Evolutionary conservation across 306 rosid species (phyloP).

Genomic region (Cotoneaster glaucophyllus): DNA sequence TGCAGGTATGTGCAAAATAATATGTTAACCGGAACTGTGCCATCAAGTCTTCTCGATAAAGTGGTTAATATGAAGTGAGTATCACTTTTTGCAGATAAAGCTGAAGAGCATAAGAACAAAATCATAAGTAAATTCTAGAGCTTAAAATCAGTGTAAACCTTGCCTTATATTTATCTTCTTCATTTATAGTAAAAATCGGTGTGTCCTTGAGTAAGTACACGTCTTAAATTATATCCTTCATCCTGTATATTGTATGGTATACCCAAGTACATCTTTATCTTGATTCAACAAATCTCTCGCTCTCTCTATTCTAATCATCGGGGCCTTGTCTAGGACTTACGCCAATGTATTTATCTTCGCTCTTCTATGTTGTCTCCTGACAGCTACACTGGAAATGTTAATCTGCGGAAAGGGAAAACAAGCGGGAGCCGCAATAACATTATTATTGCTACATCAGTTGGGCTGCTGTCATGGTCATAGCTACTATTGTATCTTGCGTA

Average conservation of each 20-base stretch:
- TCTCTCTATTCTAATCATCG: slow-evolving; percentile 1
- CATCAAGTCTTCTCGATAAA: slow-evolving; percentile 50
- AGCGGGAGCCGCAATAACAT: slow-evolving; percentile 37
- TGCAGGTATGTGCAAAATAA: slow-evolving; percentile 85
- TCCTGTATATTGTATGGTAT: neutral
- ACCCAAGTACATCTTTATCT: neutral
- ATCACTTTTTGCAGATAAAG: slow-evolving; percentile 1
- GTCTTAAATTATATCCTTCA: neutral
- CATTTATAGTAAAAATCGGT: neutral
- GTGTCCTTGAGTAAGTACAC: neutral
- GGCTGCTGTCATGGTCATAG: slow-evolving; percentile 64
- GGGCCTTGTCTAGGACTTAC: neutral
- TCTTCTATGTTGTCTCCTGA: slow-evolving; percentile 17
- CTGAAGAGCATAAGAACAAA: neutral
- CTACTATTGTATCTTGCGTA: slow-evolving; percentile 52
- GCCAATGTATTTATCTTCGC: slow-evolving; percentile 1
- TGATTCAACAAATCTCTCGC: neutral
- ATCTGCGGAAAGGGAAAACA: slow-evolving; percentile 55
- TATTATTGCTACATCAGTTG: slow-evolving; percentile 70
- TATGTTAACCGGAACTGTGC: slow-evolving; percentile 69
- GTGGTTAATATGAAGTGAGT: slow-evolving; percentile 57
- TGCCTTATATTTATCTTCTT: neutral
- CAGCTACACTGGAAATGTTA: slow-evolving; percentile 71
- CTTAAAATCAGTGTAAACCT: neutral
- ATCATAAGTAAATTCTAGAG: neutral